Percentiles rank a stretch among this genome's conserved stretches.
Conservation (phyloP, 176 grass and related monocot species). For the Eleusine indica region DNA sequence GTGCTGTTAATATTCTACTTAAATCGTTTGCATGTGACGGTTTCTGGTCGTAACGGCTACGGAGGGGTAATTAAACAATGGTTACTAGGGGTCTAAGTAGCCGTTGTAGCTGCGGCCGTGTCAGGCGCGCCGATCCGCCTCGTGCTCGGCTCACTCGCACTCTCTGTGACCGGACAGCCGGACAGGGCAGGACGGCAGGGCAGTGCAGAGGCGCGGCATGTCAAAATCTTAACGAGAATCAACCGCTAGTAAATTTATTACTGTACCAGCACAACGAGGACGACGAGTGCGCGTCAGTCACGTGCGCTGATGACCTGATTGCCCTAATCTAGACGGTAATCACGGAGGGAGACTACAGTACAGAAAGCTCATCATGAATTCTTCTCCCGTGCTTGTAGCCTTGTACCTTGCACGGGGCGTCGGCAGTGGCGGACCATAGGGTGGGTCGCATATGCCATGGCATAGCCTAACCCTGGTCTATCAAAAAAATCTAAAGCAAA, state of each 20-base stretch:
- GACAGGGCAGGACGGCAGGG: background rate
- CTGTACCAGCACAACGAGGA: background rate
- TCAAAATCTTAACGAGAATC: background rate
- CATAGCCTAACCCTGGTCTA: too few species aligned
- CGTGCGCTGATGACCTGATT: background rate
- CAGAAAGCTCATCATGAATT: background rate
- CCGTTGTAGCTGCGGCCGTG: constrained; percentile 18
- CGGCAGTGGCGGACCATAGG: too few species aligned
- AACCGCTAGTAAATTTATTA: background rate
- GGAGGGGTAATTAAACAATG: constrained; percentile 19
- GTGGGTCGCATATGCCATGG: too few species aligned
- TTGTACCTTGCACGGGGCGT: background rate
- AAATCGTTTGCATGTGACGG: background rate
- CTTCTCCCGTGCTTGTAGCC: background rate
- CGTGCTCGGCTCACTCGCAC: background rate
- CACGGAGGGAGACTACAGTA: background rate
- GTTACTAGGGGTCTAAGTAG: constrained; percentile 22
- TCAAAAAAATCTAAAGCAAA: too few species aligned
- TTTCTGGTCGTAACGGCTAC: constrained; percentile 36
- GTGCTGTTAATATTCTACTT: background rate
- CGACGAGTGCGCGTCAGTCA: background rate
- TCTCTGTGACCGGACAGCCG: background rate
- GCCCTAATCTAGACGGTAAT: background rate
- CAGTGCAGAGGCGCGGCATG: background rate
- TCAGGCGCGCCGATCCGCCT: constrained; percentile 11